Evolutionary conservation across 2,329 filamentous ascomycete species (phyloP).

Genomic region (Nigrograna mackinnonii): DNA sequence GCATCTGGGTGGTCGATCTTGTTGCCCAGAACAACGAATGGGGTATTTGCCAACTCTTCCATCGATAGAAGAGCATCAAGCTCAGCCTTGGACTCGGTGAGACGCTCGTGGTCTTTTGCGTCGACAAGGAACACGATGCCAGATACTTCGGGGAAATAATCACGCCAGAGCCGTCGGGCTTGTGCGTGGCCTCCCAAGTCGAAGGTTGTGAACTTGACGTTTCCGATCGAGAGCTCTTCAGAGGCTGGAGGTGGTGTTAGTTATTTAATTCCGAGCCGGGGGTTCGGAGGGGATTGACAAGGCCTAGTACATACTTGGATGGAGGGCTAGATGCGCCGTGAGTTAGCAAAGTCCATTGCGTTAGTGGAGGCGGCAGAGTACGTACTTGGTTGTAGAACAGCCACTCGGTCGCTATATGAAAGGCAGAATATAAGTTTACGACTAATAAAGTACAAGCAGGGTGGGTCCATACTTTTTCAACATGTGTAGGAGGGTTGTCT

Average conservation of each 20-base stretch:
- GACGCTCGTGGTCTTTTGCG: conserved; percentile 94
- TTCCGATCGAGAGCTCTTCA: conserved; percentile 50
- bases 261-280: conserved; percentile 81
- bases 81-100: conserved; percentile 93
- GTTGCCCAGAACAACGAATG: conserved; percentile 95
- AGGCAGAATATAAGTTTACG: conserved; percentile 48
- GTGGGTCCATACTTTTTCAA: conserved; percentile 62
- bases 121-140: conserved; percentile 98
- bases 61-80: conserved; percentile 91
- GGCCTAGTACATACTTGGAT: conserved; percentile 54
- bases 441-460: not conserved
- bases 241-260: conserved; percentile 63
- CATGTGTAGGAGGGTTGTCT: conserved; percentile 94
- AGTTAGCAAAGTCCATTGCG: not conserved
- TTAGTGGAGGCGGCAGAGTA: not conserved
- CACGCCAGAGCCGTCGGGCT: conserved; percentile 44
- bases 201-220: conserved; percentile 77
- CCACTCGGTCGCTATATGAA: conserved; percentile 66
- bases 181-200: conserved; percentile 58
- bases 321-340: not conserved
- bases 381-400: conserved; percentile 69
- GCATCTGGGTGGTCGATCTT: conserved; percentile 99
- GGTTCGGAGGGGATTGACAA: conserved; percentile 82
- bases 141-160: conserved; percentile 46
- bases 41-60: conserved; percentile 95